Conservation (phyloP, 2,329 filamentous ascomycete species). For the Fusarium siculi region DNA sequence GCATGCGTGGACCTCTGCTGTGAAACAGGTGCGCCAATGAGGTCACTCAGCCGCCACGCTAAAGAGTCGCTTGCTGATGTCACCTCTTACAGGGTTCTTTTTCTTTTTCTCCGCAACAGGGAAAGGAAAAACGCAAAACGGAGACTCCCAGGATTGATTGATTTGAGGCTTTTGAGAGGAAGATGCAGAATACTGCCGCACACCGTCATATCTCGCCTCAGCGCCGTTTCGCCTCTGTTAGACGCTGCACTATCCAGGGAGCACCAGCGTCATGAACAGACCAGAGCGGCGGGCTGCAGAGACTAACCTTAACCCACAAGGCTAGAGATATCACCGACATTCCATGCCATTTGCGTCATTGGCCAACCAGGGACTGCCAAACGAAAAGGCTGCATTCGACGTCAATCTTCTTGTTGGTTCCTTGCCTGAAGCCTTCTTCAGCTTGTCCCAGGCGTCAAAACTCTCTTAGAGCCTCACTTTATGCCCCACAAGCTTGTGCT, state of each 20-base stretch:
- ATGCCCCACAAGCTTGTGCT: slow-evolving; percentile 12
- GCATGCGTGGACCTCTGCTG: slow-evolving; percentile 22
- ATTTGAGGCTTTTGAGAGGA: neutral
- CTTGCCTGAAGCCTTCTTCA: neutral
- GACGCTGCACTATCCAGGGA: slow-evolving; percentile 8
- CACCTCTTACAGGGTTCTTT: slow-evolving; percentile 15
- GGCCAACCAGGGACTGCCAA: neutral
- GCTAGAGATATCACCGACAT: slow-evolving; percentile 25
- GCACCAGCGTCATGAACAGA: slow-evolving; percentile 22
- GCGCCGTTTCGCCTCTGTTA: slow-evolving; percentile 21
- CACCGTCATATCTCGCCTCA: slow-evolving; percentile 36
- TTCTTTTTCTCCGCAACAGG: neutral
- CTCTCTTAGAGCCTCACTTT: slow-evolving; percentile 24
- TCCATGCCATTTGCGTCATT: slow-evolving; percentile 35
- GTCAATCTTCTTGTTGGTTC: neutral
- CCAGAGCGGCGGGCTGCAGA: slow-evolving; percentile 7
- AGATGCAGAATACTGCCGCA: slow-evolving; percentile 15
- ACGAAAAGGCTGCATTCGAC: slow-evolving; percentile 7
- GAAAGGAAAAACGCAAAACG: slow-evolving; percentile 4
- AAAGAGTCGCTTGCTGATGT: slow-evolving; percentile 37
- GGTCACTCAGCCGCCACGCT: slow-evolving; percentile 37
- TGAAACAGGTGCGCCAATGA: slow-evolving; percentile 35
- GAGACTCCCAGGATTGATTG: neutral
- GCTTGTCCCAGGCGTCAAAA: slow-evolving; percentile 7
- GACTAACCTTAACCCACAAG: slow-evolving; percentile 20